These are phyloP conservation scores for Agaricus sinodeliciosus DNA, from an alignment of 768 basidiomycete species.

Conservation along the genomic window DNA sequence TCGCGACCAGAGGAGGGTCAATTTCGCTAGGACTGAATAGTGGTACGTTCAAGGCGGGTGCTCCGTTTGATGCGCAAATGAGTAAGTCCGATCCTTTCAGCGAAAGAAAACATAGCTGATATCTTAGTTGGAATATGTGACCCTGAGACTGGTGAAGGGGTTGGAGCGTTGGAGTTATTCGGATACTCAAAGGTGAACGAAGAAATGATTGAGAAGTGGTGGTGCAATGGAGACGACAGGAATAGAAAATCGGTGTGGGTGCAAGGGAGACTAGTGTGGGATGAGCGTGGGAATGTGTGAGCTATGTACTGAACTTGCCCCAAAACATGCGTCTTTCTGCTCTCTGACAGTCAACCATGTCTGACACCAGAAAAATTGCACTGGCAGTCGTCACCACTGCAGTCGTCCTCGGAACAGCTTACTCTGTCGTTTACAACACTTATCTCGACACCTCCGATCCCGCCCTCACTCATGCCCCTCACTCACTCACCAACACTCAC, in stretches of 20 bases:
- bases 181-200: slow-evolving; percentile 20
- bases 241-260: slow-evolving; percentile 74
- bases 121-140: slow-evolving; percentile 43
- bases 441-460: slow-evolving; percentile 86
- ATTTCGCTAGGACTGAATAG: slow-evolving; percentile 52
- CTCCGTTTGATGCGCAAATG: slow-evolving; percentile 69
- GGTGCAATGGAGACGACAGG: slow-evolving; percentile 69
- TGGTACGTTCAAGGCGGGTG: slow-evolving; percentile 54
- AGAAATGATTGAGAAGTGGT: slow-evolving; percentile 83
- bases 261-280: slow-evolving; percentile 40
- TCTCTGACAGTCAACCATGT: neutral
- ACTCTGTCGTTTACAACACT: slow-evolving; percentile 56
- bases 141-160: slow-evolving; percentile 29
- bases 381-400: slow-evolving; percentile 38
- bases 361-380: slow-evolving; percentile 21
- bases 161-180: slow-evolving; percentile 70
- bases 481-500: slow-evolving; percentile 53
- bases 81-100: slow-evolving; percentile 37
- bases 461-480: slow-evolving; percentile 58
- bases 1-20: slow-evolving; percentile 79
- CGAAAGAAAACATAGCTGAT: neutral
- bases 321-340: neutral
- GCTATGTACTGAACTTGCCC: too few species aligned
- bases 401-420: slow-evolving; percentile 54
- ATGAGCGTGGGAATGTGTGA: neutral